Evolutionary conservation across 306 rosid genomes (phyloP), one percentile per base, ranked within the genome.

Genomic region (Lupinus albus): DNA sequence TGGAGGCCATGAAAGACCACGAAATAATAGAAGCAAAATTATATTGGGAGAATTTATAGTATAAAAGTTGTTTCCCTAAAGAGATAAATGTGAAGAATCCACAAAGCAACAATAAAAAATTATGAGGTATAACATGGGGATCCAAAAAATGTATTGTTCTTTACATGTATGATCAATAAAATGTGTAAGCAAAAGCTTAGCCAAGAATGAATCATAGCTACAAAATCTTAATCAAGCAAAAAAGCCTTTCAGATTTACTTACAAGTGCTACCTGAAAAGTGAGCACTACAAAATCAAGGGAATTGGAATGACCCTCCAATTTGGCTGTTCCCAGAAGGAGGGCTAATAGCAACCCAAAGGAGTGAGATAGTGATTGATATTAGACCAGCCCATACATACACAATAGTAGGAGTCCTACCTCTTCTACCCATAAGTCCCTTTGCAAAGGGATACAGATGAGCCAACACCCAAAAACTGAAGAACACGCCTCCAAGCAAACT

Each of bases 401-500:
- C 91, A 73, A 89, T 76, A 0, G 86, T 85, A 0, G 96, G 92
- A 14, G 96, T 83, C 60, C 70, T 85, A 18, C 91, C 87, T 47
- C 91, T 70, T 80, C 89, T 83, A 41, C 96, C 93, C 91, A 83
- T 78, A 3, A 89, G 87, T 18, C 96, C 96, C 61, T 87, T 89
- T 7, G 89, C 91, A 68, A 89, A 89, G 8, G 96, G 96, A 71
- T 85, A 89, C 4, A 85, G 65, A 77, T 89, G 96, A 67, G 82
- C 68, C 77, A 89, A 49, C 8, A 87, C 96, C 96, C 96, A 89
- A 45, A 87, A 83, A 81, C 91, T 89, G 72, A 89, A 89, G 58
- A 87, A 89, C 28, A 77, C 80, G 17, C 93, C 96, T 38, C 91
- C 96, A 47, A 85, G 78, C 76, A 89, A 70, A 32, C 68, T 74